These are phyloP conservation scores for Quercus variabilis DNA, from an alignment of 306 rosid genomes.

Conservation along the genomic window DNA sequence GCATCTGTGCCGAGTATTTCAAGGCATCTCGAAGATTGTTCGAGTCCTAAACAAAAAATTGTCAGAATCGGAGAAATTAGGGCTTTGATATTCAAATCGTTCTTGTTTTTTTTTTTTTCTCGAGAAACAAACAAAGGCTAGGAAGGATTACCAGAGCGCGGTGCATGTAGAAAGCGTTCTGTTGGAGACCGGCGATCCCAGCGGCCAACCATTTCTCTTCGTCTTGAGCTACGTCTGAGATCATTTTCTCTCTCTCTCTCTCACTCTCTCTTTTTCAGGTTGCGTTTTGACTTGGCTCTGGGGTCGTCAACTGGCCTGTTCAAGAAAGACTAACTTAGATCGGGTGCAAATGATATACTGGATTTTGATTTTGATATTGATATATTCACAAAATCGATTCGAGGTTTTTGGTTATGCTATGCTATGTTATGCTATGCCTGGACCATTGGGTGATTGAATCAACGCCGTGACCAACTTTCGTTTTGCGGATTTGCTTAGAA, in stretches of 20 bases:
- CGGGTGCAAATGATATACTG: background rate
- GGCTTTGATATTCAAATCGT: background rate
- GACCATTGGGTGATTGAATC: no score
- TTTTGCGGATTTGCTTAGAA: no score
- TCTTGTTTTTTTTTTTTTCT: background rate
- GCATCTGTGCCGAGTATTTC: conserved; percentile 98
- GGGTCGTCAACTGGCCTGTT: conserved; percentile 26
- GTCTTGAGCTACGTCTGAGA: conserved; percentile 79
- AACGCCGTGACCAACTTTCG: no score
- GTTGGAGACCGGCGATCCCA: conserved; percentile 97
- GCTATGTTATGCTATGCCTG: no score
- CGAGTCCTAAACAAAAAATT: conserved; percentile 53
- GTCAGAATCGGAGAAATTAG: conserved; percentile 10
- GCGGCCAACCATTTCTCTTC: conserved; percentile 94
- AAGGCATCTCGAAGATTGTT: conserved; percentile 93
- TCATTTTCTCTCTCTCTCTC: conserved; percentile 39
- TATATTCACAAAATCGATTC: no score
- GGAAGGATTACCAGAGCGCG: conserved; percentile 77
- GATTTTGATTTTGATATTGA: no score
- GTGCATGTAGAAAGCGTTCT: conserved; percentile 96
- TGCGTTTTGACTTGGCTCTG: conserved; percentile 17
- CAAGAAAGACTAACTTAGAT: background rate
- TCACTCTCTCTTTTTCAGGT: background rate
- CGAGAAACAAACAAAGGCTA: conserved; percentile 9
- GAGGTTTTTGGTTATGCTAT: no score